phyloP scores from a whole-genome alignment of 1,284 basidiomycete species.

The Jaminaea rosea region DNA sequence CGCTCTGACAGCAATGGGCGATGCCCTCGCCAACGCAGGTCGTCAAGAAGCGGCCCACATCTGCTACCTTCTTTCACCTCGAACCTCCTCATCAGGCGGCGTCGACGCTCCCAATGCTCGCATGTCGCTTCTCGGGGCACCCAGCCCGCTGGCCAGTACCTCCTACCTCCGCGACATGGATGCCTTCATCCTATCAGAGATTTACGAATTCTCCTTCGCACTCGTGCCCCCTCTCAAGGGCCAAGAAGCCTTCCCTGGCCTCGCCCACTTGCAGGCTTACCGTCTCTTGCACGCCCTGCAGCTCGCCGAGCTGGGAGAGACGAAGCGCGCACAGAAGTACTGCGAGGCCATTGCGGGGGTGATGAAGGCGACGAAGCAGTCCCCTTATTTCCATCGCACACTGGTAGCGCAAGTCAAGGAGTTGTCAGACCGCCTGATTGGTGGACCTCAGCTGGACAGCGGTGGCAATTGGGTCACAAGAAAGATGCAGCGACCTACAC shows the following conservation, averaged over 20 bases:
- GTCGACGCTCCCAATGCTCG: conserved; percentile 58
- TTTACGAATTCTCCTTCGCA: conserved; percentile 82
- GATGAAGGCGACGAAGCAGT: conserved; percentile 56
- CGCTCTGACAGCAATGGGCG: conserved; percentile 78
- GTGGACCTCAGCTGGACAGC: conserved; percentile 54
- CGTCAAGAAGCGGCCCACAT: conserved; percentile 79
- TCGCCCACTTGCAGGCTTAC: conserved; percentile 82
- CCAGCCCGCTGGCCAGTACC: conserved; percentile 54
- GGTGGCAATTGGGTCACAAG: conserved; percentile 59
- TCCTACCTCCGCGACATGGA: conserved; percentile 65
- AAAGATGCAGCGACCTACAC: conserved; percentile 62
- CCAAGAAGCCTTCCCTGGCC: conserved; percentile 70
- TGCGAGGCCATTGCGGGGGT: conserved; percentile 78
- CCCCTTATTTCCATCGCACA: conserved; percentile 61
- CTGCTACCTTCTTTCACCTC: conserved; percentile 81
- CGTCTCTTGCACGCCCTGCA: conserved; percentile 68
- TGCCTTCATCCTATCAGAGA: conserved; percentile 76
- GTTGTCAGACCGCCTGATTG: conserved; percentile 70
- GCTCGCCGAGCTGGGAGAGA: conserved; percentile 54
- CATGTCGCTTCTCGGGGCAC: conserved; percentile 59
- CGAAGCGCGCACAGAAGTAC: conserved; percentile 54
- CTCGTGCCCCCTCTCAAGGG: conserved; percentile 66
- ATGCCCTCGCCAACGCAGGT: conserved; percentile 64
- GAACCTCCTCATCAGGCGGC: conserved; percentile 67
- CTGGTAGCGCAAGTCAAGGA: conserved; percentile 71